Percentiles rank a stretch among this genome's conserved stretches.
These are phyloP conservation scores for Poa annua DNA, from an alignment of 176 grass and related monocot species.

Conservation along the genomic window DNA sequence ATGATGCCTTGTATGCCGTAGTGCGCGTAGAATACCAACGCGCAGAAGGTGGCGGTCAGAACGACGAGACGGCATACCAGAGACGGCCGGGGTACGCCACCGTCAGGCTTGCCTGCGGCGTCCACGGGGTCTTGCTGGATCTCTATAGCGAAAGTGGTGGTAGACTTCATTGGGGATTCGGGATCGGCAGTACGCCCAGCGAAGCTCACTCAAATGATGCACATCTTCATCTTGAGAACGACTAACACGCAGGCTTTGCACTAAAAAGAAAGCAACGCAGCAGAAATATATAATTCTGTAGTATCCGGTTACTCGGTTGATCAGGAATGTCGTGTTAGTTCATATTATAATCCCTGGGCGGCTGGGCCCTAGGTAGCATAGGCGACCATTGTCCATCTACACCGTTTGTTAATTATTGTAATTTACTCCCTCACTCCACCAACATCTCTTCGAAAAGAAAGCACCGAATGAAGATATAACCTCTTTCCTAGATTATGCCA, in stretches of 20 bases:
- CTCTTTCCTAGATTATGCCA: not conserved
- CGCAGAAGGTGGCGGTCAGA: constrained; percentile 22
- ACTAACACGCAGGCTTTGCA: not conserved
- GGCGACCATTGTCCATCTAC: not conserved
- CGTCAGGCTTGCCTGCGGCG: not conserved
- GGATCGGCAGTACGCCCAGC: not conserved
- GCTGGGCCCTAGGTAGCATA: not conserved
- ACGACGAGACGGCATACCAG: not conserved
- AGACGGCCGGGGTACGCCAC: constrained; percentile 13
- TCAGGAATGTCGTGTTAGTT: not conserved
- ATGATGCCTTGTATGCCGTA: not conserved
- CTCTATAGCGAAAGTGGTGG: constrained; percentile 1
- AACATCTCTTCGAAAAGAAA: not conserved
- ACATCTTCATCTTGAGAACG: not conserved
- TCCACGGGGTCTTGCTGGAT: not conserved
- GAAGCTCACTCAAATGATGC: not conserved
- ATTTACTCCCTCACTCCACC: not conserved
- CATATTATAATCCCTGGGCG: not conserved
- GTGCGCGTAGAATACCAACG: constrained; percentile 27
- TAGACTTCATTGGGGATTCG: constrained; percentile 5
- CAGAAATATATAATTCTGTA: not conserved
- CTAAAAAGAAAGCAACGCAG: constrained; percentile 3
- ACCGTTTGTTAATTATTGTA: not conserved
- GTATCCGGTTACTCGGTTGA: not conserved
- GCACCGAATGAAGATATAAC: not conserved